These are phyloP conservation scores for Beauveria sp. DNA, from an alignment of 2,329 filamentous ascomycete species.

Conservation along the genomic window DNA sequence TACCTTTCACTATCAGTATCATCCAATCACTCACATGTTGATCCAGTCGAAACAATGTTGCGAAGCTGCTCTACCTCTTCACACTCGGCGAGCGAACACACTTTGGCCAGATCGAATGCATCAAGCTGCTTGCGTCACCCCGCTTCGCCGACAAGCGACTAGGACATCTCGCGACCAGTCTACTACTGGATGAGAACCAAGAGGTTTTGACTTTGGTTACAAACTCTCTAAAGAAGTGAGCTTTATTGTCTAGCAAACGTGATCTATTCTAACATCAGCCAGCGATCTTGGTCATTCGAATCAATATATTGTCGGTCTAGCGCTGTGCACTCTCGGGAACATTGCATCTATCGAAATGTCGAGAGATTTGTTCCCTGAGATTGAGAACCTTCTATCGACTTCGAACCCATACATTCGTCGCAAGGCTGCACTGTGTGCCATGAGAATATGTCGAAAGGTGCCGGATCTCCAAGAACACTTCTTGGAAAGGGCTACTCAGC, in stretches of 20 bases:
- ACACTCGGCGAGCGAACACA: conserved; percentile 95
- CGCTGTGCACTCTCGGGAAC: conserved; percentile 92
- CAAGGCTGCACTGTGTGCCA: conserved; percentile 96
- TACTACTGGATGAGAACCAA: conserved; percentile 95
- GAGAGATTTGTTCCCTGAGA: conserved; percentile 89
- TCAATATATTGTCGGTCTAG: conserved; percentile 95
- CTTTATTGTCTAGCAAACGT: neutral
- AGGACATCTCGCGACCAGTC: conserved; percentile 91
- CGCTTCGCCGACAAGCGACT: conserved; percentile 96
- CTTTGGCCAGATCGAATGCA: conserved; percentile 98
- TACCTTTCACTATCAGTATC: neutral
- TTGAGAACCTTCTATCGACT: conserved; percentile 84
- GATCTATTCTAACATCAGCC: conserved; percentile 12
- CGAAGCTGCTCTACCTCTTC: conserved; percentile 96
- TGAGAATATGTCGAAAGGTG: conserved; percentile 97
- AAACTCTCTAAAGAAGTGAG: conserved; percentile 93
- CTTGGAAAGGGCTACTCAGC: conserved; percentile 80
- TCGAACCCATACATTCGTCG: conserved; percentile 97
- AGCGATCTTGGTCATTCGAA: conserved; percentile 96
- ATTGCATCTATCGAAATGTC: conserved; percentile 99
- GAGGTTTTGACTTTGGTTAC: conserved; percentile 96
- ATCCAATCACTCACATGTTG: neutral
- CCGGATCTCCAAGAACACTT: conserved; percentile 97
- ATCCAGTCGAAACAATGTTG: conserved; percentile 92
- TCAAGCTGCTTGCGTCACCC: conserved; percentile 93